These are phyloP conservation scores for Rugonectria rugulosa DNA, from an alignment of 2,329 filamentous ascomycete species.

Conservation along the genomic window DNA sequence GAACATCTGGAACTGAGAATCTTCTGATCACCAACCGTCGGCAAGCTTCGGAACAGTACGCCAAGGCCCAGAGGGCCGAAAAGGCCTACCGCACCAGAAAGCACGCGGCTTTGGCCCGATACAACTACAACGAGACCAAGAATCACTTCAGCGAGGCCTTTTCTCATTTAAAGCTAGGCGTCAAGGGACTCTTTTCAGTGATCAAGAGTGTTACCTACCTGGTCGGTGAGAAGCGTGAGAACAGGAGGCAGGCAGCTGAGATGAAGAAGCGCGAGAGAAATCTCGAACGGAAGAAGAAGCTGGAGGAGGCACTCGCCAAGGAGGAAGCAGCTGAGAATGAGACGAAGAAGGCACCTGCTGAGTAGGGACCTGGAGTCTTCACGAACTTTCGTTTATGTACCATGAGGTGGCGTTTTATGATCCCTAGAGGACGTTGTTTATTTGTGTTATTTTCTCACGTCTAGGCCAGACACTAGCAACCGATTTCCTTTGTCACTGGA, in stretches of 20 bases:
- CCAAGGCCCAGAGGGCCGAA: slow-evolving; percentile 51
- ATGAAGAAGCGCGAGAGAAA: slow-evolving; percentile 44
- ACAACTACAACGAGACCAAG: slow-evolving; percentile 48
- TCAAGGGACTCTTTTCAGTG: slow-evolving; percentile 43
- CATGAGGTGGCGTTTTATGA: no score
- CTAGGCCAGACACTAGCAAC: no score
- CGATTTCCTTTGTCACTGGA: no score
- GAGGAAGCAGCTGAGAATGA: slow-evolving; percentile 24
- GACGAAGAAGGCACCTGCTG: slow-evolving; percentile 11
- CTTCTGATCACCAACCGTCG: slow-evolving; percentile 49
- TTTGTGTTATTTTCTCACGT: no score
- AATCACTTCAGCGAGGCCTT: slow-evolving; percentile 48
- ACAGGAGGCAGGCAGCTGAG: slow-evolving; percentile 39
- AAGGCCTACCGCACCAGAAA: slow-evolving; percentile 51
- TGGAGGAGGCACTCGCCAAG: slow-evolving; percentile 29
- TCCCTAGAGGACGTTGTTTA: no score
- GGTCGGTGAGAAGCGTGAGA: slow-evolving; percentile 47
- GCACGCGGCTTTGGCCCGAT: slow-evolving; percentile 49
- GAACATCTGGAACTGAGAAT: slow-evolving; percentile 53
- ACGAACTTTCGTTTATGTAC: background rate
- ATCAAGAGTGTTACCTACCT: slow-evolving; percentile 46
- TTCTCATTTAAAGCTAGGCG: slow-evolving; percentile 46
- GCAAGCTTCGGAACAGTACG: slow-evolving; percentile 47
- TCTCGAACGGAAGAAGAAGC: slow-evolving; percentile 42
- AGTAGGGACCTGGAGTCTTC: background rate